These are phyloP conservation scores for Russula emetica DNA, from an alignment of 768 basidiomycete species.

Conservation along the genomic window DNA sequence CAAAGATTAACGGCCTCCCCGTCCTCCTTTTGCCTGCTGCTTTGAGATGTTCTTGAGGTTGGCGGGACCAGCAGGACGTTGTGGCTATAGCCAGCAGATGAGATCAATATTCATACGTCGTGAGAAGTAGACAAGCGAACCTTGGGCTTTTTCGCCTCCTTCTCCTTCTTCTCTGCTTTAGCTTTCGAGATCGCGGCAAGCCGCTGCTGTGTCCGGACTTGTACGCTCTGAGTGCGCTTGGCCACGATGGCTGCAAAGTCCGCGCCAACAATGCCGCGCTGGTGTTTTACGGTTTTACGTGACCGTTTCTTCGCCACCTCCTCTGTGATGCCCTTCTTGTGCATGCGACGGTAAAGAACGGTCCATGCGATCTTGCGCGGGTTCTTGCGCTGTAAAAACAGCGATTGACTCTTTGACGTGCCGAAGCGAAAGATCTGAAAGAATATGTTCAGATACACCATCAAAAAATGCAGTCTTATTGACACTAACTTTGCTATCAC, in stretches of 20 bases:
- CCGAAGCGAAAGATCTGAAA: slow-evolving; percentile 91
- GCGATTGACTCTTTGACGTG: slow-evolving; percentile 87
- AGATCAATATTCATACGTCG: background rate
- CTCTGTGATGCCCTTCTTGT: slow-evolving; percentile 99
- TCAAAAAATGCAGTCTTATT: background rate
- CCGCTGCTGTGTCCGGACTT: slow-evolving; percentile 75
- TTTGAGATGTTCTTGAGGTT: slow-evolving; percentile 82
- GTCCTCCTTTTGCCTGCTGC: slow-evolving; percentile 93
- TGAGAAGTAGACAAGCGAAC: slow-evolving; percentile 39
- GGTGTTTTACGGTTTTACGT: slow-evolving; percentile 93
- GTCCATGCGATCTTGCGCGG: slow-evolving; percentile 99
- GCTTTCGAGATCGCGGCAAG: slow-evolving; percentile 87
- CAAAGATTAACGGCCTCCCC: slow-evolving; percentile 59
- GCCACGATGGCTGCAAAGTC: slow-evolving; percentile 89
- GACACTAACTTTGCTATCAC: slow-evolving; percentile 82
- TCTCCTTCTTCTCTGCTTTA: slow-evolving; percentile 95
- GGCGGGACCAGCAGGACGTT: slow-evolving; percentile 46
- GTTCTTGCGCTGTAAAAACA: slow-evolving; percentile 99
- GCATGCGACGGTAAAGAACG: slow-evolving; percentile 88
- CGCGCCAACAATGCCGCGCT: slow-evolving; percentile 97
- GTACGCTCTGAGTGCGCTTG: slow-evolving; percentile 87
- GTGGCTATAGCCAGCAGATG: slow-evolving; percentile 41
- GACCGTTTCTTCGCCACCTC: slow-evolving; percentile 99
- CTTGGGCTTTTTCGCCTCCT: slow-evolving; percentile 88
- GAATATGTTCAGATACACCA: background rate